Conservation (phyloP, 257 asterid species). For the Scutellaria minor region DNA sequence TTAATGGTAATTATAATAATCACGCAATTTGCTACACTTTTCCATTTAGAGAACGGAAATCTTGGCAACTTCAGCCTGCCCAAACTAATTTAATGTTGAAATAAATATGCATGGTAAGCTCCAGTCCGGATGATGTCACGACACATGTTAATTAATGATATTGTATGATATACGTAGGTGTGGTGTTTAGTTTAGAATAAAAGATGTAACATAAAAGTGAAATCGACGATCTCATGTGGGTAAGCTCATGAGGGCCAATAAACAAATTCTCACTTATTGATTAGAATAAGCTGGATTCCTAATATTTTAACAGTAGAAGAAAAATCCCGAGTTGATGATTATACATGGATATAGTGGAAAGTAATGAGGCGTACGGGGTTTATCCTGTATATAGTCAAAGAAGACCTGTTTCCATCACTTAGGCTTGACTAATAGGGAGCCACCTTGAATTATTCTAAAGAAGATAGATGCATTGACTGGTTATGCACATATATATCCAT, state of each 20-base stretch:
- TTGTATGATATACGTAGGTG: too few species aligned
- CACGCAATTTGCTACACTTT: neutral
- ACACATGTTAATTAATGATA: too few species aligned
- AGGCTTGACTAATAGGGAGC: neutral
- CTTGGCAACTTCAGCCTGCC: too few species aligned
- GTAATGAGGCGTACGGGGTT: neutral
- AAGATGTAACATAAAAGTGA: too few species aligned
- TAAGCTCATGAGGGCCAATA: too few species aligned
- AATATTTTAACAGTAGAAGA: neutral
- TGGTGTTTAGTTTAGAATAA: too few species aligned
- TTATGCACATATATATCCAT: slow-evolving; percentile 22
- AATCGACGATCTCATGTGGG: too few species aligned
- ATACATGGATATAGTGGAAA: neutral
- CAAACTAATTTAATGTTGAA: too few species aligned
- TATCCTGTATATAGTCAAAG: slow-evolving; percentile 1
- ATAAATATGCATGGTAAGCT: too few species aligned
- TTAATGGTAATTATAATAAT: neutral
- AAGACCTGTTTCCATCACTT: neutral
- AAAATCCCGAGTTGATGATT: neutral
- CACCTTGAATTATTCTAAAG: neutral
- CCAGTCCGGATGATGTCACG: too few species aligned
- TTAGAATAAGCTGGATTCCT: neutral
- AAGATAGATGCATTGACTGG: slow-evolving; percentile 7
- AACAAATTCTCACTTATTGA: too few species aligned
- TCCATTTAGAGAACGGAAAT: neutral